phyloP scores from a whole-genome alignment of 2,329 filamentous ascomycete genomes.

The Colletotrichum kahawae region DNA sequence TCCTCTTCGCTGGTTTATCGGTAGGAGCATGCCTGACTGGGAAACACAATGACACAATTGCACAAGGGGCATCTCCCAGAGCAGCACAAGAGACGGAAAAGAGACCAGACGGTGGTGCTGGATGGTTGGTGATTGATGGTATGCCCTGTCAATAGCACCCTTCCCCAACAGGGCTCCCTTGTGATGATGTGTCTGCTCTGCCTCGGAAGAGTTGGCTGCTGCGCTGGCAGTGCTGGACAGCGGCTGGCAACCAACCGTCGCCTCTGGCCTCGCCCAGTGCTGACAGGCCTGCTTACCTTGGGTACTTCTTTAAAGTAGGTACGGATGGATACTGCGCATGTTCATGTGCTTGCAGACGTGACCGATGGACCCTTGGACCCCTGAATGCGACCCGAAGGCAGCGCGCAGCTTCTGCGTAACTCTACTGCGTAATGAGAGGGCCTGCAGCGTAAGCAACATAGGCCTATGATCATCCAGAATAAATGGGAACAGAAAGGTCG shows the following conservation, averaged over 20 bases:
- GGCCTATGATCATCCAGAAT: neutral
- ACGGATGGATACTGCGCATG: neutral
- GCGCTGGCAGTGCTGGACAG: neutral
- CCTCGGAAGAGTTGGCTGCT: neutral
- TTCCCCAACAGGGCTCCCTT: neutral
- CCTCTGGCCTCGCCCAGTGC: neutral
- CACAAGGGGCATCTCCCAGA: neutral
- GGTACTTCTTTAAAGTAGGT: neutral
- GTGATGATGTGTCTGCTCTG: neutral
- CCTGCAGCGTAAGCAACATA: neutral
- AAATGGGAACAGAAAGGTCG: neutral
- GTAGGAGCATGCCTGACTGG: neutral
- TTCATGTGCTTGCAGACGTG: neutral
- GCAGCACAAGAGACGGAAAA: neutral
- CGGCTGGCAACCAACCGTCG: neutral
- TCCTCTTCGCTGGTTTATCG: neutral
- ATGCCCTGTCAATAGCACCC: neutral
- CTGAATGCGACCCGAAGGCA: neutral
- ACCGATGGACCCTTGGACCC: conserved; percentile 13
- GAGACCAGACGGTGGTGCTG: neutral
- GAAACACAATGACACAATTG: conserved; percentile 1
- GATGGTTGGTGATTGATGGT: neutral
- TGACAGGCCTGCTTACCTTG: neutral
- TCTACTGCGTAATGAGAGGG: neutral
- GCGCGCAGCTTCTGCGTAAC: neutral